Conservation (phyloP, 2,329 filamentous ascomycete species). For the Lasiodiplodia sp. region DNA sequence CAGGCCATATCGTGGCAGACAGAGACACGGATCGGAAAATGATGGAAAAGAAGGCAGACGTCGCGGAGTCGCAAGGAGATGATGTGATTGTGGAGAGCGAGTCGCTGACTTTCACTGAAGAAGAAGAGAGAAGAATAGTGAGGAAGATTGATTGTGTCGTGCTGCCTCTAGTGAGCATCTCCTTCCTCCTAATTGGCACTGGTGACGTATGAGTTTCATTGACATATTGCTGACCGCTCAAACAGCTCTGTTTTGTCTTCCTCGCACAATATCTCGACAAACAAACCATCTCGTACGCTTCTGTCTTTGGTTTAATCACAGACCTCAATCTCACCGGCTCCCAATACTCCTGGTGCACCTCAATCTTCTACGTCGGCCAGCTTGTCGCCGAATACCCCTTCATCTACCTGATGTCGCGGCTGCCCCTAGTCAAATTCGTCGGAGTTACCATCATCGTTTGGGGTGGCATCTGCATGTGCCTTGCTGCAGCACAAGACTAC, state of each 20-base stretch:
- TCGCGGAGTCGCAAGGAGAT: neutral
- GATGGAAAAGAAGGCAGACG: slow-evolving; percentile 6
- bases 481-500: slow-evolving; percentile 52
- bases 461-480: slow-evolving; percentile 55
- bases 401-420: slow-evolving; percentile 56
- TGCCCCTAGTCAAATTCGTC: slow-evolving; percentile 60
- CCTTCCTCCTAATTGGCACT: neutral
- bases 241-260: slow-evolving; percentile 33
- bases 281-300: slow-evolving; percentile 59
- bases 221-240: neutral
- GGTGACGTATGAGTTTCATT: neutral
- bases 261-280: slow-evolving; percentile 53
- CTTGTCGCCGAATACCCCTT: slow-evolving; percentile 60
- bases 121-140: slow-evolving; percentile 34
- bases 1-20: no score
- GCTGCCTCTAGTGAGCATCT: slow-evolving; percentile 30
- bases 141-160: slow-evolving; percentile 34
- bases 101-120: slow-evolving; percentile 5
- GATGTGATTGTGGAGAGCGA: neutral
- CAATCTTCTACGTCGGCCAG: slow-evolving; percentile 59
- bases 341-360: slow-evolving; percentile 59
- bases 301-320: slow-evolving; percentile 56
- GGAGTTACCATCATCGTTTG: slow-evolving; percentile 56
- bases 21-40: slow-evolving; percentile 12
- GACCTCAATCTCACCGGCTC: slow-evolving; percentile 55